A percentile compares a stretch with the other conserved stretches of the same genome.
These are phyloP conservation scores for Castanea mollissima DNA, from an alignment of 306 rosid genomes.

Conservation along the genomic window DNA sequence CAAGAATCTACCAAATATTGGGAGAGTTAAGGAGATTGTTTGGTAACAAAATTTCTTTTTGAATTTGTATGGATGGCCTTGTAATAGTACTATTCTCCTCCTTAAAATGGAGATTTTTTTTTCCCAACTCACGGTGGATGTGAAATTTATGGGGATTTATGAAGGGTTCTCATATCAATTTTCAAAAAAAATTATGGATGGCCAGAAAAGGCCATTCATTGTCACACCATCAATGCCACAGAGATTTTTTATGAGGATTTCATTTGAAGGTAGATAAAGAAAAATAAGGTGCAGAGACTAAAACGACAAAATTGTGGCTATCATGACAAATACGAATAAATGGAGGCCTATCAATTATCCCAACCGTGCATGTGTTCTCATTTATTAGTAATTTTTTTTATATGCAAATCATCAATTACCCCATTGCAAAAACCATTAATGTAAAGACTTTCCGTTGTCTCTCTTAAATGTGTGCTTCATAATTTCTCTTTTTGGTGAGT, in stretches of 20 bases:
- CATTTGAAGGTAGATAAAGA: too few relatives aligned
- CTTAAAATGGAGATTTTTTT: too few relatives aligned
- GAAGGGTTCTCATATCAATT: too few relatives aligned
- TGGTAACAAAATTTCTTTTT: too few relatives aligned
- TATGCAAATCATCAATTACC: background rate
- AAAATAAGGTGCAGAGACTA: background rate
- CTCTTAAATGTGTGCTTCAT: too few relatives aligned
- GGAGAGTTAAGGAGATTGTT: too few relatives aligned
- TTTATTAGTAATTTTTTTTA: background rate
- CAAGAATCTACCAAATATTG: too few relatives aligned
- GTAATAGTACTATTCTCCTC: too few relatives aligned
- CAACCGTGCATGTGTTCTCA: conserved; percentile 27
- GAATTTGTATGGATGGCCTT: too few relatives aligned
- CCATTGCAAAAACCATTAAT: background rate
- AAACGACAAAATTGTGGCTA: conserved; percentile 13
- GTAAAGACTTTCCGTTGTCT: background rate
- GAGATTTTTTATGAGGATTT: background rate
- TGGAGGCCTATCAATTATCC: background rate
- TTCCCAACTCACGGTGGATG: too few relatives aligned
- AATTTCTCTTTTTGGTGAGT: too few relatives aligned
- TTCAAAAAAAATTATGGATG: background rate
- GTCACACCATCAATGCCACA: background rate
- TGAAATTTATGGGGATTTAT: too few relatives aligned
- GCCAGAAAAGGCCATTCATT: background rate
- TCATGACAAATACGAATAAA: background rate